Percentiles rank a stretch among this genome's conserved stretches.
phyloP scores from a whole-genome alignment of 2,329 filamentous ascomycete genomes.

The Scedosporium boydii region DNA sequence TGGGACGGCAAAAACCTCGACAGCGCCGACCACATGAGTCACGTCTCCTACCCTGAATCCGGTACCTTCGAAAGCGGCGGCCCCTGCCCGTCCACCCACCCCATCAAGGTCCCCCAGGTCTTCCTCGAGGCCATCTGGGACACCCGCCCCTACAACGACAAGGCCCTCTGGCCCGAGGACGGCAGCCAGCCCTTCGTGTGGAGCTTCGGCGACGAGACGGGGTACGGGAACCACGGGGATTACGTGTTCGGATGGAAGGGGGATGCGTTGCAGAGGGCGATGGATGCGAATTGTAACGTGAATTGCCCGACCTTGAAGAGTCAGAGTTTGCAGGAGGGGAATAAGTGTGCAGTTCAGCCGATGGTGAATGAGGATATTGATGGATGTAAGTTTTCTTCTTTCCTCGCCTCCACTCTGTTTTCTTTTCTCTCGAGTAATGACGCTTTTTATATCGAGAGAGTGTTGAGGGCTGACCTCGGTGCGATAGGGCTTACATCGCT shows the following conservation, averaged over 20 bases:
- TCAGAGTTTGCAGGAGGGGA: conserved; percentile 21
- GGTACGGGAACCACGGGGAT: conserved; percentile 27
- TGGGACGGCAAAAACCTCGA: conserved; percentile 53
- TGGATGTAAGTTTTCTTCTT: conserved; percentile 17
- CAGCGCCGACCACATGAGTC: conserved; percentile 42
- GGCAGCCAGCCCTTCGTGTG: conserved; percentile 11
- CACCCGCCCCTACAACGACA: conserved; percentile 28
- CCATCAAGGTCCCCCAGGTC: conserved; percentile 15
- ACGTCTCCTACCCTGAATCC: conserved; percentile 25
- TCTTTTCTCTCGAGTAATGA: neutral
- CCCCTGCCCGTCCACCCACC: conserved; percentile 29
- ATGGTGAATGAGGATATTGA: conserved; percentile 22
- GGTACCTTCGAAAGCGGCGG: conserved; percentile 11
- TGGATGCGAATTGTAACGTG: conserved; percentile 2
- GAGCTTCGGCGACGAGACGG: conserved; percentile 15
- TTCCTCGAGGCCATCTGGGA: conserved; percentile 43
- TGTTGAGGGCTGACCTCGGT: neutral
- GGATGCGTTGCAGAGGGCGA: conserved; percentile 20
- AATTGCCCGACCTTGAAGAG: conserved; percentile 17
- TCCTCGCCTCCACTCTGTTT: neutral
- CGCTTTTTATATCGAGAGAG: neutral
- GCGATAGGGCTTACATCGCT: neutral
- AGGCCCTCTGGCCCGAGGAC: conserved; percentile 5
- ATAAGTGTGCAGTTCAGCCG: conserved; percentile 21
- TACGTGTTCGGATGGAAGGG: conserved; percentile 29